Evolutionary conservation across 2,329 filamentous ascomycete genomes (phyloP).

Genomic region (Pseudopyrenochaeta lycopersici): DNA sequence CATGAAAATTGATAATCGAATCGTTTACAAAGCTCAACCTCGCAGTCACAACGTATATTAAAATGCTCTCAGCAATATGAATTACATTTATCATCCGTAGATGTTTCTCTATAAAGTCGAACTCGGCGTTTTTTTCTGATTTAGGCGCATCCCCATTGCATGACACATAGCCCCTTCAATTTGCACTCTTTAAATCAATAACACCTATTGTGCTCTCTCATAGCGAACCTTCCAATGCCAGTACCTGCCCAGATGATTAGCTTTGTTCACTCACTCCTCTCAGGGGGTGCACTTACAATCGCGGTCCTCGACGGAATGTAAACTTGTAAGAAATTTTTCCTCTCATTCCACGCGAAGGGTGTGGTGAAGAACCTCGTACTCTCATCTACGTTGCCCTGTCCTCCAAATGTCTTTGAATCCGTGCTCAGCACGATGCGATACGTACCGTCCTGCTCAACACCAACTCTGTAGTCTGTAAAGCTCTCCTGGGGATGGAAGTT

Average conservation of each 20-base stretch:
- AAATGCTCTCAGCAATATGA: neutral
- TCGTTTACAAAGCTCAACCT: neutral
- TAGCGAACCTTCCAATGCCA: slow-evolving; percentile 41
- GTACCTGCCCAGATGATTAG: slow-evolving; percentile 17
- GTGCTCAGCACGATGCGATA: slow-evolving; percentile 88
- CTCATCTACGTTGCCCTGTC: slow-evolving; percentile 78
- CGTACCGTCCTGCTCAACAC: slow-evolving; percentile 82
- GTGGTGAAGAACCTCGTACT: slow-evolving; percentile 92
- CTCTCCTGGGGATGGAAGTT: slow-evolving; percentile 90
- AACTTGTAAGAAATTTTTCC: slow-evolving; percentile 90
- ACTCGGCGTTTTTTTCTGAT: neutral
- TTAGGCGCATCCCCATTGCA: neutral
- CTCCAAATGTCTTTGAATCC: slow-evolving; percentile 80
- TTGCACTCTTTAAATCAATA: neutral
- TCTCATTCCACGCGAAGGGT: slow-evolving; percentile 85
- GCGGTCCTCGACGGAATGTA: slow-evolving; percentile 88
- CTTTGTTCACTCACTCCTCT: neutral
- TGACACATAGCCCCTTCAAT: neutral
- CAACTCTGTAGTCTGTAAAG: slow-evolving; percentile 91
- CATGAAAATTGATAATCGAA: too few relatives aligned
- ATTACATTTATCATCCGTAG: neutral
- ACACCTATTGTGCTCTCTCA: slow-evolving; percentile 9
- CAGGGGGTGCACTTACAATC: slow-evolving; percentile 67
- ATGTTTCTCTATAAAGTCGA: neutral
- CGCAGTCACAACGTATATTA: neutral